Conservation (phyloP, 2,329 filamentous ascomycete genomes). For the Thyridium curvatum region DNA sequence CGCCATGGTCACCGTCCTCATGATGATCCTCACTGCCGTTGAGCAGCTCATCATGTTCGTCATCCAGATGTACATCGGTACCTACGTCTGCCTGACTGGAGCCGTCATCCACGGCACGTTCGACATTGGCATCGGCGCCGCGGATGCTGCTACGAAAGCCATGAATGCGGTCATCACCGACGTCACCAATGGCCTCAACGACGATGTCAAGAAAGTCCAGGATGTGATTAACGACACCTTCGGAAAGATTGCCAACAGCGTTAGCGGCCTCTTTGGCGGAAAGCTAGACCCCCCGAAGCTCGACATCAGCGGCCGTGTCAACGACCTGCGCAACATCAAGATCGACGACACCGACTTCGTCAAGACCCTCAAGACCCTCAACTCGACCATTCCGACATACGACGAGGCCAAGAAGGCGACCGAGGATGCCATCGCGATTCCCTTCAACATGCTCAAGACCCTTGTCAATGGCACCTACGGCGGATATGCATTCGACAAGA, state of each 20-base stretch:
- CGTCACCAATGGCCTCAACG: slow-evolving; percentile 50
- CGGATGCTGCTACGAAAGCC: slow-evolving; percentile 34
- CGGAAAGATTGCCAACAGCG: slow-evolving; percentile 45
- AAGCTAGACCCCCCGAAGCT: slow-evolving; percentile 34
- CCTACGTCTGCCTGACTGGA: slow-evolving; percentile 84
- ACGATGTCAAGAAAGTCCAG: slow-evolving; percentile 42
- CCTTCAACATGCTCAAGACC: slow-evolving; percentile 74
- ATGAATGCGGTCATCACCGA: slow-evolving; percentile 45
- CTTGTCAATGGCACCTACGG: slow-evolving; percentile 66
- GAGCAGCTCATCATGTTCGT: slow-evolving; percentile 86
- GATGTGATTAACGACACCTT: slow-evolving; percentile 51
- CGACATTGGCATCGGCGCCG: slow-evolving; percentile 50
- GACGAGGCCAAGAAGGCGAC: slow-evolving; percentile 78
- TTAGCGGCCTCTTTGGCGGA: slow-evolving; percentile 33
- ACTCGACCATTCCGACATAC: slow-evolving; percentile 76
- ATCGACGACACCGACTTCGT: slow-evolving; percentile 63
- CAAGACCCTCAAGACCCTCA: slow-evolving; percentile 63
- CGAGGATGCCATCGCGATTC: slow-evolving; percentile 63
- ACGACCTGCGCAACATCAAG: slow-evolving; percentile 62
- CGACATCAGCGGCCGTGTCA: slow-evolving; percentile 59
- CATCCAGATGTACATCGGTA: slow-evolving; percentile 85
- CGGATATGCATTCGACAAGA: slow-evolving; percentile 70
- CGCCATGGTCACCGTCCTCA: slow-evolving; percentile 72
- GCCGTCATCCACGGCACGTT: slow-evolving; percentile 75
- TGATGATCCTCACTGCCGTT: slow-evolving; percentile 73